Conservation (phyloP, 208 protist genomes). For the Wallacemonas sp. region DNA sequence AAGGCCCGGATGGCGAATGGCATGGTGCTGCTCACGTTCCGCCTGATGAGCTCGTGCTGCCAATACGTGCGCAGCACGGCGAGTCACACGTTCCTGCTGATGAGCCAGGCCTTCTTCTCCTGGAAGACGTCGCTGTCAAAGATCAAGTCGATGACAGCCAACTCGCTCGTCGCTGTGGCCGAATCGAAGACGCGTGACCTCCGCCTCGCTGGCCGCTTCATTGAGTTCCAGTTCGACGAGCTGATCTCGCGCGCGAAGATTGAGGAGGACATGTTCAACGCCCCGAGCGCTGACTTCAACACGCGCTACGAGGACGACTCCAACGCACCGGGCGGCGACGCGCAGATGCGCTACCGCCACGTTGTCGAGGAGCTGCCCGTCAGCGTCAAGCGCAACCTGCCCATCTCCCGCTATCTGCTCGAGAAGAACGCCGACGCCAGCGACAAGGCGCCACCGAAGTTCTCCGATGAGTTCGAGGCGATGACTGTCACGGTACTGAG, state of each 20-base stretch:
- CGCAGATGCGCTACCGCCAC: constrained; percentile 61
- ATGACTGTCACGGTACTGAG: constrained; percentile 74
- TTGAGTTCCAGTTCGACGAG: constrained; percentile 82
- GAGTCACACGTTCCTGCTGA: constrained; percentile 63
- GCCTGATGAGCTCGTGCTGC: constrained; percentile 87
- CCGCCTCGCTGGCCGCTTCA: constrained; percentile 78
- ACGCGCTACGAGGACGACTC: constrained; percentile 65
- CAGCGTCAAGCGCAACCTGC: constrained; percentile 58
- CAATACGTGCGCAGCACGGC: constrained; percentile 73
- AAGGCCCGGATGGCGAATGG: constrained; percentile 75
- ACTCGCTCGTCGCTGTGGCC: constrained; percentile 80
- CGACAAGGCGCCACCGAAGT: constrained; percentile 37
- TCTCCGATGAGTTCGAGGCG: constrained; percentile 70
- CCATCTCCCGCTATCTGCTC: constrained; percentile 64
- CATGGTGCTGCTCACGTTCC: constrained; percentile 78
- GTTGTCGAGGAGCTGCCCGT: constrained; percentile 46
- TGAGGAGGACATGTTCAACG: constrained; percentile 50
- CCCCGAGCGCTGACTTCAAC: constrained; percentile 43
- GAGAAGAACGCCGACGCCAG: constrained; percentile 28
- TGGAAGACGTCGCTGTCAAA: constrained; percentile 74
- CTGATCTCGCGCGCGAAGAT: constrained; percentile 60
- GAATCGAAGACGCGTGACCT: constrained; percentile 80
- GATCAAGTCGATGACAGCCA: constrained; percentile 76
- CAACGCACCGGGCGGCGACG: constrained; percentile 49
- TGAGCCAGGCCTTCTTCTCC: constrained; percentile 77